phyloP scores from a whole-genome alignment of 345 rosid species.

The Mercurialis annua region DNA sequence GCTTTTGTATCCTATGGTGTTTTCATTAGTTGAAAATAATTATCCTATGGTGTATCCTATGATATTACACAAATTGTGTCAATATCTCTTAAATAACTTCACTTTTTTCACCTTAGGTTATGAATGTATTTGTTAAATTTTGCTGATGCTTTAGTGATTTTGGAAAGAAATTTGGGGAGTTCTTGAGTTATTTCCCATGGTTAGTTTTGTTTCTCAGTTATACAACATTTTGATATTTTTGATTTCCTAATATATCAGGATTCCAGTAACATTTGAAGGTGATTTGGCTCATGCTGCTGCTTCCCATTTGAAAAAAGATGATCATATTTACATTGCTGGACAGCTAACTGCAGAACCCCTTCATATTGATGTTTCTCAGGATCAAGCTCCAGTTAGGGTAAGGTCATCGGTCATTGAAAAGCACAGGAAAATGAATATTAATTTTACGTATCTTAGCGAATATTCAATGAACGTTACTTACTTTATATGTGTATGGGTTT shows the following conservation, averaged over 20 bases:
- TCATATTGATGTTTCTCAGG: constrained; percentile 28
- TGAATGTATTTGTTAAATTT: too few relatives aligned
- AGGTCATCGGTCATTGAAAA: not conserved
- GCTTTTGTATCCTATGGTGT: too few relatives aligned
- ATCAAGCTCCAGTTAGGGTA: constrained; percentile 55
- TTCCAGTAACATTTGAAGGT: constrained; percentile 70
- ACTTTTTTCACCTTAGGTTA: too few relatives aligned
- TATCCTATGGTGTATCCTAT: too few relatives aligned
- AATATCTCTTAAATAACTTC: too few relatives aligned
- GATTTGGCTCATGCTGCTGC: constrained; percentile 73
- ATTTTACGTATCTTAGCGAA: not conserved
- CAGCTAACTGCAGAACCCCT: constrained; percentile 45
- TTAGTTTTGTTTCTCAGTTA: not conserved
- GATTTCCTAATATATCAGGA: constrained; percentile 34
- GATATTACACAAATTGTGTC: too few relatives aligned
- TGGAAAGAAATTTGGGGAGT: not conserved
- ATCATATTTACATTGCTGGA: constrained; percentile 58
- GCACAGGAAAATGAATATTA: too few relatives aligned
- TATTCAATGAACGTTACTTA: not conserved
- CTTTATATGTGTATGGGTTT: too few relatives aligned
- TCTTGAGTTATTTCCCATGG: not conserved
- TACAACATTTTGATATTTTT: not conserved
- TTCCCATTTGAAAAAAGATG: constrained; percentile 54
- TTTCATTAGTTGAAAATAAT: too few relatives aligned
- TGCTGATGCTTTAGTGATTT: too few relatives aligned